Evolutionary conservation across 78 protist genomes (phyloP).

Genomic region (Dictyostelium discoideum): DNA sequence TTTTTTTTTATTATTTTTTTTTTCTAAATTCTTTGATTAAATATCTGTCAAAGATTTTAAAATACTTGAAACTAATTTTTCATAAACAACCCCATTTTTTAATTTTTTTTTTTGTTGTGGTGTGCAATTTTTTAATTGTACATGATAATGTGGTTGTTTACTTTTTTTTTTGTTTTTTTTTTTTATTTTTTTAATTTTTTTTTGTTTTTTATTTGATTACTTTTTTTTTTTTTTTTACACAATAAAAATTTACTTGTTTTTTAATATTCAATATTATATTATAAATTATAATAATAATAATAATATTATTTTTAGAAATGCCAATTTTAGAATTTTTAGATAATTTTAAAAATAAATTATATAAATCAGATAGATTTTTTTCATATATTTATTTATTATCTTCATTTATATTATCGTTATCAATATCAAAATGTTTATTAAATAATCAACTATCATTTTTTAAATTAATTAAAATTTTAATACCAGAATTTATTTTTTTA

Average conservation of each 20-base stretch:
- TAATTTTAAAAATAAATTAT: neutral
- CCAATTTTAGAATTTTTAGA: neutral
- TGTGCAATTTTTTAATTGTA: neutral
- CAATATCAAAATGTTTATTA: neutral
- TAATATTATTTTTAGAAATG: neutral
- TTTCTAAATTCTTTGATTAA: too few species aligned
- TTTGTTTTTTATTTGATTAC: neutral
- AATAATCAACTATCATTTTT: neutral
- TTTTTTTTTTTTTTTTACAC: neutral
- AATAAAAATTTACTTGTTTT: too few species aligned
- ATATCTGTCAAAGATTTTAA: too few species aligned
- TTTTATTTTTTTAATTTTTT: too few species aligned
- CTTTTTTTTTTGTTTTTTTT: too few species aligned
- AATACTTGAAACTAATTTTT: too few species aligned
- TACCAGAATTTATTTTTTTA: neutral
- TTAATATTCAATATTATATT: too few species aligned
- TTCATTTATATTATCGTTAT: neutral
- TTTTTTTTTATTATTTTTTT: too few species aligned
- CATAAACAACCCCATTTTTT: neutral
- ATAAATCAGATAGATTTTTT: neutral
- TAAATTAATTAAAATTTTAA: neutral
- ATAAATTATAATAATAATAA: too few species aligned
- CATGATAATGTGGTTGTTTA: neutral
- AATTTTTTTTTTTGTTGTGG: too few species aligned
- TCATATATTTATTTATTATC: neutral